phyloP scores from a whole-genome alignment of 2,329 filamentous ascomycete genomes.

The Fusarium paranaense region DNA sequence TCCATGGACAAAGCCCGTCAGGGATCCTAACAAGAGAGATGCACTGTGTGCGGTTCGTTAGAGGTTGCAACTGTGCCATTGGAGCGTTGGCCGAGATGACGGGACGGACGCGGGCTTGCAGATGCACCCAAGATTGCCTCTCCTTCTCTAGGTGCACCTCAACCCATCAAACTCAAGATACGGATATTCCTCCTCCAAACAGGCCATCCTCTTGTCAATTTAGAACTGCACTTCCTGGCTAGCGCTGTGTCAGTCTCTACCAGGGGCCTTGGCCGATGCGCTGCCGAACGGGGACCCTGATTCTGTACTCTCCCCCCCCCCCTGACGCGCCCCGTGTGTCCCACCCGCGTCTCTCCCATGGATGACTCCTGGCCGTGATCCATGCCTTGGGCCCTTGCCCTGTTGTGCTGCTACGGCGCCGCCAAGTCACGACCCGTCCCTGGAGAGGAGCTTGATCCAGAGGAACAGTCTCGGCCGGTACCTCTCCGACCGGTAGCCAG shows the following conservation, averaged over 20 bases:
- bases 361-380: constrained; percentile 28
- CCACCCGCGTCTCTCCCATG: constrained; percentile 10
- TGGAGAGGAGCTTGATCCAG: neutral
- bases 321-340: constrained; percentile 23
- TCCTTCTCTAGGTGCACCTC: constrained; percentile 6
- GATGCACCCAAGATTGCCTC: constrained; percentile 14
- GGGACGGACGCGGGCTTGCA: neutral
- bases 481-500: constrained; percentile 21
- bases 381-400: constrained; percentile 28
- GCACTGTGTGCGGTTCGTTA: constrained; percentile 19
- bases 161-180: neutral
- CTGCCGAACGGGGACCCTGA: constrained; percentile 35
- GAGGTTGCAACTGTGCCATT: constrained; percentile 18
- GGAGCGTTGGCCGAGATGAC: constrained; percentile 3
- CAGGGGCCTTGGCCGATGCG: constrained; percentile 29
- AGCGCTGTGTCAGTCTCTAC: constrained; percentile 40
- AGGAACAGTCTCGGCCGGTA: constrained; percentile 19
- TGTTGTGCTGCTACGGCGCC: constrained; percentile 28
- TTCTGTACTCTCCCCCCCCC: constrained; percentile 21
- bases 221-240: constrained; percentile 28
- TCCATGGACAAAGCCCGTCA: constrained; percentile 8
- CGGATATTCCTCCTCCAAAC: neutral
- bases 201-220: constrained; percentile 14
- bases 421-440: constrained; percentile 22
- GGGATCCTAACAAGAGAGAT: neutral